Evolutionary conservation across 1,284 basidiomycete species (phyloP).

Genomic region (Malassezia brasiliensis): DNA sequence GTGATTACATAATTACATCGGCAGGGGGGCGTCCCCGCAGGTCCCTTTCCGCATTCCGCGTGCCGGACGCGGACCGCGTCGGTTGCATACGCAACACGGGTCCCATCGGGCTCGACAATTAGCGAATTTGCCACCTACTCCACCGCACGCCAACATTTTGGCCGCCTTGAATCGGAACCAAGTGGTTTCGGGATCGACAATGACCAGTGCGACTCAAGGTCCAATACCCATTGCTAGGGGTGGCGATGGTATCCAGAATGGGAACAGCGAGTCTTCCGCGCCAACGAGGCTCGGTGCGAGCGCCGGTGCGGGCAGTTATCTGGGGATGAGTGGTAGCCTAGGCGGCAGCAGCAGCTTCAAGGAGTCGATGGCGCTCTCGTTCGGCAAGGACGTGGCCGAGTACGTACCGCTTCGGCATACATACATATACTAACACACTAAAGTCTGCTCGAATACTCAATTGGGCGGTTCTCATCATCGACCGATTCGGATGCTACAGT

Average conservation of each 20-base stretch:
- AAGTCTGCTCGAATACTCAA: conserved; percentile 46
- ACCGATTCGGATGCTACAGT: conserved; percentile 41
- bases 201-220: conserved; percentile 16
- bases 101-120: not conserved
- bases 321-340: conserved; percentile 11
- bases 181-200: not conserved
- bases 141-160: not conserved
- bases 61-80: too few relatives aligned
- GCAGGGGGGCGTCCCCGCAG: too few relatives aligned
- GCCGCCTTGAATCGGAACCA: not conserved
- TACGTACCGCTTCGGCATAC: conserved; percentile 17
- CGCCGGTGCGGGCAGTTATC: conserved; percentile 12
- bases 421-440: not conserved
- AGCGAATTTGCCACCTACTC: conserved; percentile 4
- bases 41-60: too few relatives aligned
- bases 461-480: conserved; percentile 38
- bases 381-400: conserved; percentile 44
- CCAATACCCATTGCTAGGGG: conserved; percentile 14
- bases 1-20: too few relatives aligned
- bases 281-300: not conserved
- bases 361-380: conserved; percentile 42
- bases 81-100: not conserved
- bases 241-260: conserved; percentile 1
- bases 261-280: conserved; percentile 1
- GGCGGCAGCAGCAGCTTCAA: conserved; percentile 33